Conservation (phyloP, 208 protist genomes). For the Acanthamoeba triangularis region DNA sequence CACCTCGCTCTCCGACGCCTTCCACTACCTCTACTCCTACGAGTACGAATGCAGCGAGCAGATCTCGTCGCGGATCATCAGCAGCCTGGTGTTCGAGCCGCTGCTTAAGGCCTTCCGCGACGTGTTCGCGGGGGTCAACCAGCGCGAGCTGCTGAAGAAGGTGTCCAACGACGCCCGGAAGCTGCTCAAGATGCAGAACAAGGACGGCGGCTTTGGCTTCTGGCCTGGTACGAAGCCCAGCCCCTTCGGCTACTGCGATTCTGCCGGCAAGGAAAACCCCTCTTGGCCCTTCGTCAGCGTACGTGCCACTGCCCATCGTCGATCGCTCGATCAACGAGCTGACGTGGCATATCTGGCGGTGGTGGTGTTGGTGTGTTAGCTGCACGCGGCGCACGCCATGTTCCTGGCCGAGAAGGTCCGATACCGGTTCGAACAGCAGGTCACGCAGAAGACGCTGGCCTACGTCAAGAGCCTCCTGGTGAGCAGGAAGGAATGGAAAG, state of each 20-base stretch:
- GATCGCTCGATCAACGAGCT: not conserved
- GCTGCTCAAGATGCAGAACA: constrained; percentile 15
- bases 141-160: not conserved
- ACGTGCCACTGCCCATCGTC: not conserved
- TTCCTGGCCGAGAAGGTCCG: not conserved
- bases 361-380: not conserved
- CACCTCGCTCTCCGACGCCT: constrained; percentile 58
- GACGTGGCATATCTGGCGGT: not conserved
- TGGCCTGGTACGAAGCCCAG: not conserved
- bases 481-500: not conserved
- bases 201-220: constrained; percentile 64
- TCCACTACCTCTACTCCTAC: constrained; percentile 76
- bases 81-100: not conserved
- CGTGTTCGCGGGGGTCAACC: not conserved
- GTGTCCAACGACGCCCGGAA: not conserved
- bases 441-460: not conserved
- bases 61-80: not conserved
- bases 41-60: constrained; percentile 69
- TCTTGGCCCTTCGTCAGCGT: constrained; percentile 59
- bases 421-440: not conserved
- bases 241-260: not conserved
- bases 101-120: not conserved
- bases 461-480: constrained; percentile 9
- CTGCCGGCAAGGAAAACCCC: not conserved
- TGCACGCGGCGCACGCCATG: constrained; percentile 47